Evolutionary conservation across 495 filamentous ascomycete species (phyloP).

Genomic region (Xylaria scruposa): DNA sequence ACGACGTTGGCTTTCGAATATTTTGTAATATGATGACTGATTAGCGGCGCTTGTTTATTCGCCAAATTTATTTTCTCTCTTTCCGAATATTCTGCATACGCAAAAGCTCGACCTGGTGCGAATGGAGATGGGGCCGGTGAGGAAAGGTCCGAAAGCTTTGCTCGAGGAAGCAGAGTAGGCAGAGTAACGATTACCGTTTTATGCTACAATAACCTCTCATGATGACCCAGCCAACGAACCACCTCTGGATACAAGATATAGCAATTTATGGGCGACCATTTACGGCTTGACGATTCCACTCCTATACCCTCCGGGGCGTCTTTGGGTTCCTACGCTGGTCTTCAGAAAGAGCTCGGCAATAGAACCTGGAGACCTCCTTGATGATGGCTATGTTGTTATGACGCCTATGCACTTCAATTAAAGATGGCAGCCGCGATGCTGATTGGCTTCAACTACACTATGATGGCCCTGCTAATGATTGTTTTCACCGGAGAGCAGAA

Average conservation of each 20-base stretch:
- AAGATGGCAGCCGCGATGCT: constrained; percentile 39
- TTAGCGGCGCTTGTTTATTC: constrained; percentile 36
- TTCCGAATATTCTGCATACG: constrained; percentile 36
- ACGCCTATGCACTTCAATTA: constrained; percentile 44
- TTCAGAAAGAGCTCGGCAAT: constrained; percentile 31
- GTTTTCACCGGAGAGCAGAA: constrained; percentile 29
- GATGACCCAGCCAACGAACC: constrained; percentile 43
- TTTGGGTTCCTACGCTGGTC: constrained; percentile 34
- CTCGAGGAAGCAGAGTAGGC: constrained; percentile 39
- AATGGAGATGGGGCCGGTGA: constrained; percentile 39
- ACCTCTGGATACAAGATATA: constrained; percentile 47
- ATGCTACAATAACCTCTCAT: constrained; percentile 42
- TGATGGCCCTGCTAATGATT: constrained; percentile 38
- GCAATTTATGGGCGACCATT: constrained; percentile 47
- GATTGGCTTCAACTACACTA: constrained; percentile 33
- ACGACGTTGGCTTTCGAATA: constrained; percentile 34
- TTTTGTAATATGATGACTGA: constrained; percentile 43
- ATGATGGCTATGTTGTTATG: constrained; percentile 48
- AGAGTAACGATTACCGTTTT: constrained; percentile 28
- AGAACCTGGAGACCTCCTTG: constrained; percentile 40
- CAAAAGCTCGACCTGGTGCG: constrained; percentile 34
- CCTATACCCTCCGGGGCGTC: constrained; percentile 45
- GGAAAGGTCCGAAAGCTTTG: constrained; percentile 32
- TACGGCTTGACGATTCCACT: constrained; percentile 46
- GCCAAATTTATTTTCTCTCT: constrained; percentile 29